Conservation (phyloP, 139 green algal species). For the Zygnema cylindricum region DNA sequence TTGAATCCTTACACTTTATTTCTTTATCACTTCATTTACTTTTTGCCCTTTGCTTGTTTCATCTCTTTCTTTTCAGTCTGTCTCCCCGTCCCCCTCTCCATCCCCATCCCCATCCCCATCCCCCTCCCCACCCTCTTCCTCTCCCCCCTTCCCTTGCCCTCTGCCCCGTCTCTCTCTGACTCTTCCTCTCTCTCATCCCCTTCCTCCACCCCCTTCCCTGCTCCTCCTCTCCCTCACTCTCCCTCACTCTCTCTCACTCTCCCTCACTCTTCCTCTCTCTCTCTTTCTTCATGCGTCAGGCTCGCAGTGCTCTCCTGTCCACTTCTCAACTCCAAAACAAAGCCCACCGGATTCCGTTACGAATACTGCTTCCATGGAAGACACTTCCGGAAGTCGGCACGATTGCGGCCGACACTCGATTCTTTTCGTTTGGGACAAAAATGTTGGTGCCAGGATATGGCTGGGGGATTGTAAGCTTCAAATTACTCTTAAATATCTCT, state of each 20-base stretch:
- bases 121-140: not conserved
- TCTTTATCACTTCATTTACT: no score
- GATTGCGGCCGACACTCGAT: not conserved
- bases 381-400: not conserved
- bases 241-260: not conserved
- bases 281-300: not conserved
- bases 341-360: conserved; percentile 1
- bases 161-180: not conserved
- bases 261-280: conserved; percentile 2
- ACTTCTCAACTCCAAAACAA: conserved; percentile 1
- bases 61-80: conserved; percentile 11
- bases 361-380: not conserved
- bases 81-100: not conserved
- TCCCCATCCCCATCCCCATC: not conserved
- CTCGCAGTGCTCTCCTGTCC: not conserved
- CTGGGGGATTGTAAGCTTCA: not conserved
- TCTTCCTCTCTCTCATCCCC: not conserved
- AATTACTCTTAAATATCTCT: no score
- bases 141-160: no score
- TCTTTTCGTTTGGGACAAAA: conserved; percentile 19
- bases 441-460: not conserved
- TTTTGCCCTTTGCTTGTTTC: no score
- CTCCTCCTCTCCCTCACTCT: not conserved
- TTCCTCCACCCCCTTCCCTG: not conserved
- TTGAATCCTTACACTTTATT: no score